Evolutionary conservation across 2,329 filamentous ascomycete species (phyloP).

Genomic region (Cyphellophora attinorum): DNA sequence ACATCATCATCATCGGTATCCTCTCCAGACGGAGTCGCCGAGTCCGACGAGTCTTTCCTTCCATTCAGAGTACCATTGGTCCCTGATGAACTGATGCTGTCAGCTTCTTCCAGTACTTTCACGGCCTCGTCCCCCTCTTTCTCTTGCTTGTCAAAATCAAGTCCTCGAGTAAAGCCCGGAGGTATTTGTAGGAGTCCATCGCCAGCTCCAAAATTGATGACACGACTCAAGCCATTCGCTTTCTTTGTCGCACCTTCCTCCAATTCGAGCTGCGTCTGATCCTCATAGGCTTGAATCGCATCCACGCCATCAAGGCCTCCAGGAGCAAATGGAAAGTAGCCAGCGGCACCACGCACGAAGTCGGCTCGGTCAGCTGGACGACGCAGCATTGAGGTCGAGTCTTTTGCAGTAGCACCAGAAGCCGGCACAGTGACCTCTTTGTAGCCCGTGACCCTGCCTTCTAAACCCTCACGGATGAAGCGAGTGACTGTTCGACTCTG

Average conservation of each 20-base stretch:
- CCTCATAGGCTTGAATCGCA: conserved; percentile 73
- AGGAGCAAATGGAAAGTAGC: conserved; percentile 89
- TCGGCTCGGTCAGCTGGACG: conserved; percentile 81
- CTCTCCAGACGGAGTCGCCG: conserved; percentile 4
- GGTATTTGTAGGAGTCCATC: conserved; percentile 71
- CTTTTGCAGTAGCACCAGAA: conserved; percentile 83
- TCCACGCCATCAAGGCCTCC: conserved; percentile 82
- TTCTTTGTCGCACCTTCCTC: conserved; percentile 32
- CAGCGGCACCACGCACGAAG: conserved; percentile 84
- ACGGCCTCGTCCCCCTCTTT: conserved; percentile 63
- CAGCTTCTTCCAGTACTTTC: conserved; percentile 44
- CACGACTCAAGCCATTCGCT: conserved; percentile 57
- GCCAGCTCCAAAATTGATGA: conserved; percentile 72
- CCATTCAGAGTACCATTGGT: conserved; percentile 15
- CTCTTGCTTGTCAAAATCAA: conserved; percentile 57
- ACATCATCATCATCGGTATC: conserved; percentile 35
- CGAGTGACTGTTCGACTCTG: conserved; percentile 92
- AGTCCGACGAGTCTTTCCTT: conserved; percentile 3
- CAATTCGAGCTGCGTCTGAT: conserved; percentile 52
- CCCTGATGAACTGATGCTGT: conserved; percentile 13
- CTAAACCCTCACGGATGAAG: conserved; percentile 81
- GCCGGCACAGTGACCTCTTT: conserved; percentile 87
- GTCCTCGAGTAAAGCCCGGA: conserved; percentile 70
- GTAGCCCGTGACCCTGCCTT: conserved; percentile 88
- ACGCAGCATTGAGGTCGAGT: conserved; percentile 78